A percentile compares a stretch with the other conserved stretches of the same genome.
Evolutionary conservation across 495 filamentous ascomycete genomes (phyloP).

Genomic region (Physcia stellaris): DNA sequence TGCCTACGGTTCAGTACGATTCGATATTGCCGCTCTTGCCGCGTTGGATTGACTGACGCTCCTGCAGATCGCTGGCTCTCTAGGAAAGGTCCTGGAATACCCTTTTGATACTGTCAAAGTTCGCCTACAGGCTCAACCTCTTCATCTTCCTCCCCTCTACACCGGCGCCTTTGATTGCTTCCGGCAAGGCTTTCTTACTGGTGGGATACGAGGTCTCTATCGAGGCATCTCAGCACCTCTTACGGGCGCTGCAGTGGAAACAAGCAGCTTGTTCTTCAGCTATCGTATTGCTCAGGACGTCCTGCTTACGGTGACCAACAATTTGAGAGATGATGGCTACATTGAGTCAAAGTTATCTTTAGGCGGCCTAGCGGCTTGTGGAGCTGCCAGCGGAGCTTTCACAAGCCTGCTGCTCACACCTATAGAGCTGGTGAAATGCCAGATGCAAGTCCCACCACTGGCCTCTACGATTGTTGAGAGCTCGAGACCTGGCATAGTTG

Average conservation of each 20-base stretch:
- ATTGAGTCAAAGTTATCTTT: constrained; percentile 43
- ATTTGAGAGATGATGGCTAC: constrained; percentile 8
- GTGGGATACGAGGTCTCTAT: constrained; percentile 66
- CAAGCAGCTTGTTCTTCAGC: constrained; percentile 87
- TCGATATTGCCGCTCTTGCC: background rate
- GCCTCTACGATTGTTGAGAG: constrained; percentile 22
- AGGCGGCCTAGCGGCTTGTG: constrained; percentile 57
- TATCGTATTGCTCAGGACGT: constrained; percentile 58
- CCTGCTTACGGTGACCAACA: constrained; percentile 39
- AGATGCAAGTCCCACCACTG: constrained; percentile 68
- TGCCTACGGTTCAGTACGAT: constrained; percentile 66
- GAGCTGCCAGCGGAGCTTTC: constrained; percentile 76
- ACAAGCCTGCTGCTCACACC: constrained; percentile 86
- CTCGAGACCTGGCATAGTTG: constrained; percentile 35
- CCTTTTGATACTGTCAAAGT: constrained; percentile 98
- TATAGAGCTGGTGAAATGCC: constrained; percentile 96
- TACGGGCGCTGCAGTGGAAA: constrained; percentile 83
- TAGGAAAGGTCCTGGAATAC: constrained; percentile 93
- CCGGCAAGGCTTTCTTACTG: constrained; percentile 62
- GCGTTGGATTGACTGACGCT: background rate
- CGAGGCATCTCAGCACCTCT: constrained; percentile 88
- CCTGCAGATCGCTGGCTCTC: constrained; percentile 62
- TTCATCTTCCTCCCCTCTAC: constrained; percentile 69
- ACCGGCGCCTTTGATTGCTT: constrained; percentile 88
- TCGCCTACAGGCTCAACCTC: constrained; percentile 56